phyloP scores from a whole-genome alignment of 306 rosid species.

The Citrullus amarus region DNA sequence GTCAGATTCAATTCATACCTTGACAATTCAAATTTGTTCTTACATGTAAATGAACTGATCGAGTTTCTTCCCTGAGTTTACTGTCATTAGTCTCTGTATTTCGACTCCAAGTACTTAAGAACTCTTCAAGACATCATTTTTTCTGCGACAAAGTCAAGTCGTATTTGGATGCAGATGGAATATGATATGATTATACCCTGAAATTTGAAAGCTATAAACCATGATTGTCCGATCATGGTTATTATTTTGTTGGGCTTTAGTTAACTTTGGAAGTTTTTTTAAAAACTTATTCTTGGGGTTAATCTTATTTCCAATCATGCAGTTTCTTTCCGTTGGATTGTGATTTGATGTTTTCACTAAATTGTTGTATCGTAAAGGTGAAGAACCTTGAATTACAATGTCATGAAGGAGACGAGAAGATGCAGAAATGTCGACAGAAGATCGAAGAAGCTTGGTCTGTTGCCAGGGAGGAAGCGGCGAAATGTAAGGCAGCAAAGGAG shows the following conservation, averaged over 20 bases:
- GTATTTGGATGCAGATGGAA: not conserved
- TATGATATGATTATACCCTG: not conserved
- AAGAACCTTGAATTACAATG: conserved; percentile 48
- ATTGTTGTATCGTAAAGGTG: conserved; percentile 27
- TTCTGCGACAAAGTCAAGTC: not conserved
- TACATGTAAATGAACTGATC: not conserved
- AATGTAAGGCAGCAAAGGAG: conserved; percentile 60
- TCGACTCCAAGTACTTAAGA: not conserved
- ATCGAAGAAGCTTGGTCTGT: conserved; percentile 48
- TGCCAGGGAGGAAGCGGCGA: conserved; percentile 63
- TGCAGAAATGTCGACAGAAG: conserved; percentile 42
- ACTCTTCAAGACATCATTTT: not conserved
- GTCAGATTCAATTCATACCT: not conserved
- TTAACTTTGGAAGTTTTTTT: not conserved
- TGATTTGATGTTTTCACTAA: not conserved
- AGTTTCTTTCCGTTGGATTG: not conserved
- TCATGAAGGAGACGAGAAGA: conserved; percentile 32
- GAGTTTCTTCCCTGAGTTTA: not conserved
- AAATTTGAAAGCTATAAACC: not conserved
- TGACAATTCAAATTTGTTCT: not conserved
- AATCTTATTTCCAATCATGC: not conserved
- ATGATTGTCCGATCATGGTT: not conserved
- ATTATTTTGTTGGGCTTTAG: not conserved
- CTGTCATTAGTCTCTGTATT: not conserved
- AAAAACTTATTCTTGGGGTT: not conserved